Percentiles rank a stretch among this genome's conserved stretches.
Conservation (phyloP, 2,329 filamentous ascomycete species). For the Exophiala aquamarina region DNA sequence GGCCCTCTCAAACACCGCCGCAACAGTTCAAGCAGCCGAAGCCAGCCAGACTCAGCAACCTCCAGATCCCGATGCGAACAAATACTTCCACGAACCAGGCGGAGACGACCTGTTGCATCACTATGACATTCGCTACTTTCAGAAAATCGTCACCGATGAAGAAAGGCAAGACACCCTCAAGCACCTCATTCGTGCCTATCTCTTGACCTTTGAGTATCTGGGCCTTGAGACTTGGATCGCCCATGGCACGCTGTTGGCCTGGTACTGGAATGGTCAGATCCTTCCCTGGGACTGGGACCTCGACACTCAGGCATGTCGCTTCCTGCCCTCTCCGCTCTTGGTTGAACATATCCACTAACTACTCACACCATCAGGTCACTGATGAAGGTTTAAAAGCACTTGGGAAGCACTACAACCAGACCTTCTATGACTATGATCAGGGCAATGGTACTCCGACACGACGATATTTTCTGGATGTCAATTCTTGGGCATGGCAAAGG, state of each 20-base stretch:
- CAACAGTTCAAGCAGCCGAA: neutral
- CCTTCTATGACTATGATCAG: constrained; percentile 51
- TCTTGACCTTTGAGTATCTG: constrained; percentile 63
- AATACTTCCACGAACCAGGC: constrained; percentile 62
- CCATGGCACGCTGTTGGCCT: constrained; percentile 78
- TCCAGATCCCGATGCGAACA: constrained; percentile 36
- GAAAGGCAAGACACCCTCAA: constrained; percentile 65
- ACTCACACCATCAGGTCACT: constrained; percentile 53
- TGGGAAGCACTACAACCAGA: constrained; percentile 67
- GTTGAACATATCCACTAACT: neutral
- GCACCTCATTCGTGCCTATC: constrained; percentile 72
- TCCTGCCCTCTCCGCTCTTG: neutral
- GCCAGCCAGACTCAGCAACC: neutral
- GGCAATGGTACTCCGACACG: constrained; percentile 45
- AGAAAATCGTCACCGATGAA: constrained; percentile 62
- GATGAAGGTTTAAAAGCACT: constrained; percentile 66
- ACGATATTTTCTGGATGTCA: constrained; percentile 73
- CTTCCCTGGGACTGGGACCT: constrained; percentile 66
- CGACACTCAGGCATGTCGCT: constrained; percentile 61
- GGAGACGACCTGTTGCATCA: constrained; percentile 61
- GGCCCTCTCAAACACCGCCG: neutral
- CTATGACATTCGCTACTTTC: constrained; percentile 73
- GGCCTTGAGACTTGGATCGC: constrained; percentile 82
- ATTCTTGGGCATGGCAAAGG: constrained; percentile 65
- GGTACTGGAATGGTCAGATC: constrained; percentile 75